Base-by-base conservation (phyloP, 495 filamentous ascomycete species). In the Aspergillus indologenus region DNA sequence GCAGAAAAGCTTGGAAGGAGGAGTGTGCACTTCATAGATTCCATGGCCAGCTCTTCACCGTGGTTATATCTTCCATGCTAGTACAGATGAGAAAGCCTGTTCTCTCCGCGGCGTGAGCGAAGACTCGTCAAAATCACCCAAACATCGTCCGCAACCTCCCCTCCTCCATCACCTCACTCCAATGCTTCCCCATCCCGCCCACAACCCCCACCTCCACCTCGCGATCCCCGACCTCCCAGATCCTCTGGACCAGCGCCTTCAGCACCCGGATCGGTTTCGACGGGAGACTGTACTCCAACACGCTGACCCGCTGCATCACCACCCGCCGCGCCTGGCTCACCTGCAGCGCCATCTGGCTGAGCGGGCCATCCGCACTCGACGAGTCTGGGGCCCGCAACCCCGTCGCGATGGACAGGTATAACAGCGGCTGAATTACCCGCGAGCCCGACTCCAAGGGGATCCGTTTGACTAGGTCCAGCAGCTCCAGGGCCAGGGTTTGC, bases 101-200 rank as follows among this genome's bases (percentile, higher is more conserved):
- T n/a, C n/a, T n/a, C n/a, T n/a, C n/a, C n/a, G n/a, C n/a, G n/a
- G n/a, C n/a, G n/a, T n/a, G 3, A 29, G 26, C 26, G 12, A 40
- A 40, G 12, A 7, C 12, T 40, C n/a, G n/a, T n/a, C 5, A 7
- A 40, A 15, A 7, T 54, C 24, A 56, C 3, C 53, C 53, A 29
- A 56, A 56, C 20, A 56, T 45, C 1, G 53, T 56, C 14, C 29
- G n/a, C 18, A 46, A 19, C 3, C 43, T 8, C 15, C 42, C 43
- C 43, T 56, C 53, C 53, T 56, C 42, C 53, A 56, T 56, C 2
- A 56, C 53, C 42, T 56, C 53, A 56, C 45, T 56, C 53, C 53
- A 56, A 26, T 56, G 53, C 43, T 22, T 45, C 11, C 47, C 5
- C 47, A 12, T 45, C 1, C 47, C 17, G 22, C 23, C n/a, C 3